Conservation (phyloP, 148 eudicot species). For the Chenopodium berlandieri region DNA sequence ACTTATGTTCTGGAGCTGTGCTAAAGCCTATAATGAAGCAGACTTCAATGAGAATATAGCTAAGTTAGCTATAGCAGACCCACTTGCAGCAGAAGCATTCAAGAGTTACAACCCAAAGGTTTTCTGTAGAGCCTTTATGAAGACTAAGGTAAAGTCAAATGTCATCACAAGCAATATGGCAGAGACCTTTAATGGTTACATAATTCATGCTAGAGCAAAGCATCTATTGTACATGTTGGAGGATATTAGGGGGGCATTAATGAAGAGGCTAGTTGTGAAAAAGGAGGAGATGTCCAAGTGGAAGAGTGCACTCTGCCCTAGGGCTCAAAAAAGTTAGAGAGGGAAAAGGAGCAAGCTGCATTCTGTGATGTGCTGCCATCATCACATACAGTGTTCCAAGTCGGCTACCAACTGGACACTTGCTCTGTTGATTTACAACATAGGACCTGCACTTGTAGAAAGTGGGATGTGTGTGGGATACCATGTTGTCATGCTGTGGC, state of each 20-base stretch:
- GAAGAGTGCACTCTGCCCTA: background rate
- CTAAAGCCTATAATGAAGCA: background rate
- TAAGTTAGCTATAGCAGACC: background rate
- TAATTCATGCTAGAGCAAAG: background rate
- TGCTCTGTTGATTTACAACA: background rate
- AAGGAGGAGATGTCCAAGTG: background rate
- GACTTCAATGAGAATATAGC: background rate
- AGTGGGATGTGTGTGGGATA: background rate
- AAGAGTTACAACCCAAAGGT: background rate
- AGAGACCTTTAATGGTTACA: background rate
- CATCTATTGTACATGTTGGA: background rate
- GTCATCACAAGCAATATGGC: background rate
- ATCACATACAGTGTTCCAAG: background rate
- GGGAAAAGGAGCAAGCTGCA: background rate
- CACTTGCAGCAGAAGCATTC: background rate
- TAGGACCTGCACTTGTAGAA: background rate
- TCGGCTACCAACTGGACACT: background rate
- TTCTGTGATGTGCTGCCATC: background rate
- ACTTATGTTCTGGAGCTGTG: background rate
- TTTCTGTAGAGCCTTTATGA: background rate
- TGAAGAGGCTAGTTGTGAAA: background rate
- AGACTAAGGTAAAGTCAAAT: too few relatives aligned
- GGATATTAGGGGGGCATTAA: background rate
- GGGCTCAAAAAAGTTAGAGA: background rate
- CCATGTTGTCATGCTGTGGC: background rate